These are phyloP conservation scores for Rhipidocladum racemiflorum DNA, from an alignment of 176 grass and related monocot genomes.

Conservation along the genomic window DNA sequence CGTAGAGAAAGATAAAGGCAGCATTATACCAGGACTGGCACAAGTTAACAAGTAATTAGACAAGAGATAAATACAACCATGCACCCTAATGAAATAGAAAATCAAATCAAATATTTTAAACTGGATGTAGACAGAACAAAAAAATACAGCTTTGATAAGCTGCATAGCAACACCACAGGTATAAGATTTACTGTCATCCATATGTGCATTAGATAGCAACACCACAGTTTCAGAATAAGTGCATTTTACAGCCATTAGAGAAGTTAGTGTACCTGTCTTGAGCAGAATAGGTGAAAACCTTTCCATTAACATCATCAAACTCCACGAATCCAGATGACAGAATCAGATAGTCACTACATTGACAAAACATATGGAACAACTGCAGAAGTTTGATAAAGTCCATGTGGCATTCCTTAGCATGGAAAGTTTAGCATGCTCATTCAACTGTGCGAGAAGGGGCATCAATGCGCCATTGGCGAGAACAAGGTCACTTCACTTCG, in stretches of 20 bases:
- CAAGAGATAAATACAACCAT: neutral
- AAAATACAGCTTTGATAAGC: neutral
- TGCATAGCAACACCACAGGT: neutral
- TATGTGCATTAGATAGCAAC: too few relatives aligned
- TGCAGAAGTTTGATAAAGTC: constrained; percentile 97
- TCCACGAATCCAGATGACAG: constrained; percentile 69
- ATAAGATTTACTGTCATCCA: neutral
- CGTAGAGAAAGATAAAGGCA: constrained; percentile 89
- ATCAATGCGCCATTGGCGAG: constrained; percentile 73
- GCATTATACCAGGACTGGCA: constrained; percentile 87
- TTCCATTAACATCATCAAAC: constrained; percentile 99
- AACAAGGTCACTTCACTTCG: constrained; percentile 92
- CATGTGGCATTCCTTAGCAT: constrained; percentile 99
- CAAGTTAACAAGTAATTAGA: constrained; percentile 20
- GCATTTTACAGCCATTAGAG: neutral
- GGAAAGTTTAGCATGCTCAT: constrained; percentile 90
- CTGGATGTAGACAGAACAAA: neutral
- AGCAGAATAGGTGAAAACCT: constrained; percentile 94
- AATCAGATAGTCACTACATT: neutral
- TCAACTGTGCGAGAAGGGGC: constrained; percentile 83
- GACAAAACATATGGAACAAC: neutral
- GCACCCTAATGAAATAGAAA: neutral
- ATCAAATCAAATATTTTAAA: neutral
- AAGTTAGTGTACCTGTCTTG: constrained; percentile 73
- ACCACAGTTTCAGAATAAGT: neutral